These are phyloP conservation scores for Triticum turgidum DNA, from an alignment of 176 grass and related monocot species.

Conservation along the genomic window DNA sequence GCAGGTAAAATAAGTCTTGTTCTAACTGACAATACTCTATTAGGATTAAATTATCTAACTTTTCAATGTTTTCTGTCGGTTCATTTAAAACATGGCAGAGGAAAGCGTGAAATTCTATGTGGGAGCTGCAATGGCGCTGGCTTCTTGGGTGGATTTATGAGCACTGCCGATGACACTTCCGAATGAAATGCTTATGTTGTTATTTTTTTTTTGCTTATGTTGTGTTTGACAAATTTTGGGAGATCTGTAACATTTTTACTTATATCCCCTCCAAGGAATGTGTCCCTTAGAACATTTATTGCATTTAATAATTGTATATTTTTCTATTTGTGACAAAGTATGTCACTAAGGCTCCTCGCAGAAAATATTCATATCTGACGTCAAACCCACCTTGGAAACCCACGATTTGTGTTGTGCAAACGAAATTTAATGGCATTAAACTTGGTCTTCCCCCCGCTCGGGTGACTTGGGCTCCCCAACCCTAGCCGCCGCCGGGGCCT, in stretches of 20 bases:
- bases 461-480: no score
- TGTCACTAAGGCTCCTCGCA: not conserved
- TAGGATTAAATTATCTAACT: not conserved
- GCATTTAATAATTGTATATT: not conserved
- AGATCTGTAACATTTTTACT: not conserved
- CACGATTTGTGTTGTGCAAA: not conserved
- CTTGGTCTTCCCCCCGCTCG: no score
- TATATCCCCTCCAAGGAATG: not conserved
- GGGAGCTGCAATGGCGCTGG: constrained; percentile 93
- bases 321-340: not conserved
- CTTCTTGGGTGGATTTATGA: constrained; percentile 87
- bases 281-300: not conserved
- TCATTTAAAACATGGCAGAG: constrained; percentile 38
- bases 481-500: no score
- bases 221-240: constrained; percentile 21
- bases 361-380: not conserved
- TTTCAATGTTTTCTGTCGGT: not conserved
- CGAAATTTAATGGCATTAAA: not conserved
- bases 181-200: not conserved
- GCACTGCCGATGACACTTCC: constrained; percentile 64
- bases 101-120: constrained; percentile 85
- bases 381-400: not conserved
- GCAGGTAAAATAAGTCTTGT: constrained; percentile 58
- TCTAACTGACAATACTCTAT: not conserved
- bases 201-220: not conserved